phyloP scores from a whole-genome alignment of 192 early-diverging fungal species.

The Coemansia furcata region DNA sequence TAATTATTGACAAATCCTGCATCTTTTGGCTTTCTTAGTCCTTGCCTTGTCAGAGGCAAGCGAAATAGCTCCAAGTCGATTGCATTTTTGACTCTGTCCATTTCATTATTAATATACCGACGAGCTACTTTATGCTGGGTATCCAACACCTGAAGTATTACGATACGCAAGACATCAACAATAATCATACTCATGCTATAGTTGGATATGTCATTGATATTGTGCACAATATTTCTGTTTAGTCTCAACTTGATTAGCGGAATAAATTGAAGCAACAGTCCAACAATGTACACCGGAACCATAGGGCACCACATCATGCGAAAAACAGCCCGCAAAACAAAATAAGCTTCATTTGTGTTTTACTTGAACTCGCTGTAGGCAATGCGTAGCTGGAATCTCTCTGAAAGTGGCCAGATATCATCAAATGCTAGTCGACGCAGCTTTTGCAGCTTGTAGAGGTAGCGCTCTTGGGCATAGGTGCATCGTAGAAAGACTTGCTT shows the following conservation, averaged over 20 bases:
- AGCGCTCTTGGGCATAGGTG: constrained; percentile 14
- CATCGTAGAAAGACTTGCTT: neutral
- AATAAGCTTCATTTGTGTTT: constrained; percentile 23
- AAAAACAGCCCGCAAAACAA: constrained; percentile 29
- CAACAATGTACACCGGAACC: constrained; percentile 18
- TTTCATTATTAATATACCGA: neutral
- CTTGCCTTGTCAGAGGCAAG: constrained; percentile 10
- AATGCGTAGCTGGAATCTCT: neutral
- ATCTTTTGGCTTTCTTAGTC: neutral
- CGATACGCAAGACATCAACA: neutral
- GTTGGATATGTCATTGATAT: constrained; percentile 6
- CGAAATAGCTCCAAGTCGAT: constrained; percentile 29
- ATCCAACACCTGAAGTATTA: neutral
- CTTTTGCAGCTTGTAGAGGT: constrained; percentile 3
- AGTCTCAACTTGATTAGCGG: neutral
- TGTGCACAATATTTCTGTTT: constrained; percentile 12
- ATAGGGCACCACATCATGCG: constrained; percentile 30
- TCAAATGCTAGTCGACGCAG: constrained; percentile 5
- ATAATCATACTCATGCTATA: constrained; percentile 20
- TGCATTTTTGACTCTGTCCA: neutral
- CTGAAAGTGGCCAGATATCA: constrained; percentile 14
- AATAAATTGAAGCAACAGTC: constrained; percentile 4
- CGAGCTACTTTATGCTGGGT: neutral
- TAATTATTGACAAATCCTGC: neutral
- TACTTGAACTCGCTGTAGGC: constrained; percentile 19